Evolutionary conservation across 176 grass and related monocot species (phyloP), one percentile per base, ranked within the genome.

Genomic region (Phoenix roebelenii): DNA sequence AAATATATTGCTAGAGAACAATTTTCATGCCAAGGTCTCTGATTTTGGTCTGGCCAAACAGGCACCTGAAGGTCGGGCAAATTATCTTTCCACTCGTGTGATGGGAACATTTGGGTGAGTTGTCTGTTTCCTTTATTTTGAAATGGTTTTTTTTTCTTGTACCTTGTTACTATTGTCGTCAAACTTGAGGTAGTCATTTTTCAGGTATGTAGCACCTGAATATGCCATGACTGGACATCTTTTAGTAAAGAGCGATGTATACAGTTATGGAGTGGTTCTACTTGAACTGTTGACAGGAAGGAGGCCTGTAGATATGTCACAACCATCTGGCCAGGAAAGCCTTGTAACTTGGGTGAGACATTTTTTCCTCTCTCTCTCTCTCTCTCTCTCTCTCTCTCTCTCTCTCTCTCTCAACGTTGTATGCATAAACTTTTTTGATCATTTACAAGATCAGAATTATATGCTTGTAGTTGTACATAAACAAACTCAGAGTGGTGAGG

Each of bases 171-270:
- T 14, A 12, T 44, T 44, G 9, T 44, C 2, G 7, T 44, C 35
- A 12, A 12, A 14, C 35, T 44, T 44, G 12, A 44, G 35, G 1
- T 44, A 14, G 28, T 30, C 10, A 2, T 71, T 78, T 79, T 70
- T 44, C 74, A 98, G 94, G 70, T 98, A 98, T 19, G 94, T 98
- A 55, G 94, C 94, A 52, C 94, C 94, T 22, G 94, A 98, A 57
- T 98, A 98, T 86, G 94, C 94, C 10, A 98, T 98, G 94, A 98
- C 94, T 18, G 94, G 94, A 61, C 94, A 98, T 79, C 79, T 98
- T 56, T 74, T 93, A 64, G 88, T 98, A 76, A 98, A 98, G 78
- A 98, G 94, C 62, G 94, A 98, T 76, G 94, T 98, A 55, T 98
- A 98, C 75, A 98, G 94, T 75, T 98, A 93, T 58, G 94, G 94